phyloP scores from a whole-genome alignment of 371 early-diverging fungal species.

The Catenaria anguillulae region DNA sequence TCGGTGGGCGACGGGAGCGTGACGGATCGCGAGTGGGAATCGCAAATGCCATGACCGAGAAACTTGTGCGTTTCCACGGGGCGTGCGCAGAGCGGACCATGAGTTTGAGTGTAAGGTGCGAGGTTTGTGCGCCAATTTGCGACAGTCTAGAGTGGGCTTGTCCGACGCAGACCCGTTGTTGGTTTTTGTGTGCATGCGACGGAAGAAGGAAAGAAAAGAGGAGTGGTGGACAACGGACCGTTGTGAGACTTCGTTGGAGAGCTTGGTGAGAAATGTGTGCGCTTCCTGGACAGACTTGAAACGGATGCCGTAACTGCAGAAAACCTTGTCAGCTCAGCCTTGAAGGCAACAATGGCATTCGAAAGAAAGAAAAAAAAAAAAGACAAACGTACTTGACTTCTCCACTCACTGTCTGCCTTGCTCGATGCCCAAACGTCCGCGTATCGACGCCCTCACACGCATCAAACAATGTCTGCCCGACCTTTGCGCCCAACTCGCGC shows the following conservation, averaged over 20 bases:
- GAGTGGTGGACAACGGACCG: too few relatives aligned
- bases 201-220: too few relatives aligned
- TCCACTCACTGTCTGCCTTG: constrained; percentile 64
- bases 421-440: constrained; percentile 40
- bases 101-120: constrained; percentile 39
- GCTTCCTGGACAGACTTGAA: constrained; percentile 52
- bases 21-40: constrained; percentile 38
- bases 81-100: constrained; percentile 31
- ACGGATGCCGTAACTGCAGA: constrained; percentile 57
- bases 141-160: constrained; percentile 29
- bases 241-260: constrained; percentile 20
- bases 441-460: constrained; percentile 51
- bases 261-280: constrained; percentile 25
- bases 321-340: not conserved
- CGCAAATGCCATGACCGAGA: constrained; percentile 51
- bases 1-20: constrained; percentile 31
- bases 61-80: constrained; percentile 33
- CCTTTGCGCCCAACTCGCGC: constrained; percentile 48
- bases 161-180: too few relatives aligned
- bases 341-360: not conserved
- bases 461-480: constrained; percentile 29
- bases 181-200: not conserved
- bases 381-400: constrained; percentile 17
- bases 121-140: constrained; percentile 34
- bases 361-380: constrained; percentile 25